Evolutionary conservation across 345 rosid species (phyloP).

Genomic region (Eucalyptus curtisii): DNA sequence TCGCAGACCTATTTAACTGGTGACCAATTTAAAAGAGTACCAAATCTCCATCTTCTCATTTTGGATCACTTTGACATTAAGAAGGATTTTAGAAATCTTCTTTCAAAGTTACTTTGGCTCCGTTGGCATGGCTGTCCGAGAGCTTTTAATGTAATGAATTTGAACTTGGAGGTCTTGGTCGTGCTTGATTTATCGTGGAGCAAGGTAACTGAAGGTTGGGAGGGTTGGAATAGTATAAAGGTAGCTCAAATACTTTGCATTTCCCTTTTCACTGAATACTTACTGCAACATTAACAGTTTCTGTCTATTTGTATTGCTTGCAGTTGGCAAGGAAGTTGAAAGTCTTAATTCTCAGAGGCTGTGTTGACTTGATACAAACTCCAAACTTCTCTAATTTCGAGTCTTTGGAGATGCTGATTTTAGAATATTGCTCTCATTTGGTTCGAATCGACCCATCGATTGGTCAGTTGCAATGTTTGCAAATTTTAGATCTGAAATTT

Average conservation of each 20-base stretch:
- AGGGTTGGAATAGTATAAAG: not conserved
- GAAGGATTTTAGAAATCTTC: fast-evolving
- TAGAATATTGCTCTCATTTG: not conserved
- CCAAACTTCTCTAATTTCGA: not conserved
- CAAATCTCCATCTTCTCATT: too few relatives aligned
- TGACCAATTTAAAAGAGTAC: too few relatives aligned
- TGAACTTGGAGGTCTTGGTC: not conserved
- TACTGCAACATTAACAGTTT: not conserved
- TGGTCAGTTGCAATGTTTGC: not conserved
- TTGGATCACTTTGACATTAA: not conserved
- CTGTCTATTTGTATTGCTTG: not conserved
- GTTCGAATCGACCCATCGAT: not conserved
- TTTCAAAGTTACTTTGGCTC: not conserved
- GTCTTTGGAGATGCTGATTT: not conserved
- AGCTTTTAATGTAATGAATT: not conserved
- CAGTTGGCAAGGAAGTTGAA: not conserved
- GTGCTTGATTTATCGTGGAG: not conserved
- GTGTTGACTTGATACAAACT: not conserved
- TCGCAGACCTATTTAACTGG: too few relatives aligned
- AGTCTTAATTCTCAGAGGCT: not conserved
- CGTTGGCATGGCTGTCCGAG: not conserved
- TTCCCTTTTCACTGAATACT: not conserved
- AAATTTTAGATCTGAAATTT: not conserved
- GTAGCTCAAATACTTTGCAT: not conserved
- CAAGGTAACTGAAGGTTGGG: not conserved